Evolutionary conservation across 352 stramenopile genomes (phyloP).

Genomic region (Paralagenidium karlingii): DNA sequence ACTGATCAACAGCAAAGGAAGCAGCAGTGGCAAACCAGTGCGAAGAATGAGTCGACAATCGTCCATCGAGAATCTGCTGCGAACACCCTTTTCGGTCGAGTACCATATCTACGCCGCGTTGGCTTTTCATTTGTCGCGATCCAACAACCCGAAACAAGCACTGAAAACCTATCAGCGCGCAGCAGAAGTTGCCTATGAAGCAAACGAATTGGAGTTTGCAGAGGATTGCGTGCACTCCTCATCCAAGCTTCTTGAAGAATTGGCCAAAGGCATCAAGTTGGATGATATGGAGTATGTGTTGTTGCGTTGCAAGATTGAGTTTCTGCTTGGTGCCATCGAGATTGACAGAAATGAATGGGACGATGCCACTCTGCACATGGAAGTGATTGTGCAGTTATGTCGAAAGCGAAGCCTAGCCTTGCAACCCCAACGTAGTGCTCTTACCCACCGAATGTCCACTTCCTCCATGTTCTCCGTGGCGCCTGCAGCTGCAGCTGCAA

Average conservation of each 20-base stretch:
- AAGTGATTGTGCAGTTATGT: too few species aligned
- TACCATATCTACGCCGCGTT: conserved; percentile 53
- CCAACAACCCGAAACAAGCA: conserved; percentile 28
- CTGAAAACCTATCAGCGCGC: conserved; percentile 51
- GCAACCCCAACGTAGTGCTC: too few species aligned
- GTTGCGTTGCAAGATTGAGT: conserved; percentile 55
- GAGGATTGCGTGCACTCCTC: conserved; percentile 68
- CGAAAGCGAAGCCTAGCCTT: too few species aligned
- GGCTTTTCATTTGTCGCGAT: conserved; percentile 49
- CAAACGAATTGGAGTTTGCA: conserved; percentile 44
- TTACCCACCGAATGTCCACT: too few species aligned
- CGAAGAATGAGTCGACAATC: too few species aligned
- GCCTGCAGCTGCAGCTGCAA: too few species aligned
- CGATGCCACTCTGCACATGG: conserved; percentile 43
- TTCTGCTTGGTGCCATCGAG: conserved; percentile 50
- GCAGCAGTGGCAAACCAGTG: too few species aligned
- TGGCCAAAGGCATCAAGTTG: conserved; percentile 21
- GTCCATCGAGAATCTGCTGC: too few species aligned
- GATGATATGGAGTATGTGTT: conserved; percentile 46
- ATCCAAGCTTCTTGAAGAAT: conserved; percentile 44
- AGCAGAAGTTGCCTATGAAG: conserved; percentile 36
- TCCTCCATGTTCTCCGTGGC: too few species aligned
- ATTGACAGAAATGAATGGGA: conserved; percentile 63
- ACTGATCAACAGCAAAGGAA: too few species aligned
- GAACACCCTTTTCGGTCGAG: too few species aligned